phyloP scores from a whole-genome alignment of 73 alveolate genomes.

The Paramecium biaurelia region DNA sequence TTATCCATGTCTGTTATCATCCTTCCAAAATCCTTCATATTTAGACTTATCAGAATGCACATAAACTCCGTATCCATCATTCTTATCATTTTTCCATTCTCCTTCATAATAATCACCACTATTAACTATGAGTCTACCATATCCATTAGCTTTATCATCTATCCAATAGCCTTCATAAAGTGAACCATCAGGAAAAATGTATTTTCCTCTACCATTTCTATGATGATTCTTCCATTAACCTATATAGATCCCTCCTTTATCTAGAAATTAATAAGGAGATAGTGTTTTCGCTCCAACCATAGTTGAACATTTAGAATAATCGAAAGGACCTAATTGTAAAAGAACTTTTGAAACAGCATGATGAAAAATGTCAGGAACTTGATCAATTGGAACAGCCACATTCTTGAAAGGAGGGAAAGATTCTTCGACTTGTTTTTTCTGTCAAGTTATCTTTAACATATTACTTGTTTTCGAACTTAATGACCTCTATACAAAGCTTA shows the following conservation, averaged over 20 bases:
- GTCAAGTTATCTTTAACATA: not conserved
- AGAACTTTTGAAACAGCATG: not conserved
- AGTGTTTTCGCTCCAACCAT: not conserved
- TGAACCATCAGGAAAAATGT: conserved; percentile 25
- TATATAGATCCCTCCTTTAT: not conserved
- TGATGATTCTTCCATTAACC: conserved; percentile 75
- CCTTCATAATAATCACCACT: conserved; percentile 73
- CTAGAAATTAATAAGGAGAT: not conserved
- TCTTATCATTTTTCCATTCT: conserved; percentile 74
- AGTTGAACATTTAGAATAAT: not conserved
- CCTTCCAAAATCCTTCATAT: conserved; percentile 65
- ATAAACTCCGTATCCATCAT: conserved; percentile 72
- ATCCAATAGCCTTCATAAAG: conserved; percentile 18
- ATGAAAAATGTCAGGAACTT: not conserved
- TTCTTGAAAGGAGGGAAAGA: not conserved
- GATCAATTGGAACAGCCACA: not conserved
- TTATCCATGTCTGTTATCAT: conserved; percentile 73
- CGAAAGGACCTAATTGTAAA: not conserved
- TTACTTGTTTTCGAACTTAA: not conserved
- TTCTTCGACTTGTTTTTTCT: not conserved
- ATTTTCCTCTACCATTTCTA: conserved; percentile 71
- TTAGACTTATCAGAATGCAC: conserved; percentile 54
- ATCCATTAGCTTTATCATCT: conserved; percentile 46
- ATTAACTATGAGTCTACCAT: conserved; percentile 36
- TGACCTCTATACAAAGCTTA: not conserved